These are phyloP conservation scores for Kwoniella botswanensis DNA, from an alignment of 768 basidiomycete species.

Conservation along the genomic window DNA sequence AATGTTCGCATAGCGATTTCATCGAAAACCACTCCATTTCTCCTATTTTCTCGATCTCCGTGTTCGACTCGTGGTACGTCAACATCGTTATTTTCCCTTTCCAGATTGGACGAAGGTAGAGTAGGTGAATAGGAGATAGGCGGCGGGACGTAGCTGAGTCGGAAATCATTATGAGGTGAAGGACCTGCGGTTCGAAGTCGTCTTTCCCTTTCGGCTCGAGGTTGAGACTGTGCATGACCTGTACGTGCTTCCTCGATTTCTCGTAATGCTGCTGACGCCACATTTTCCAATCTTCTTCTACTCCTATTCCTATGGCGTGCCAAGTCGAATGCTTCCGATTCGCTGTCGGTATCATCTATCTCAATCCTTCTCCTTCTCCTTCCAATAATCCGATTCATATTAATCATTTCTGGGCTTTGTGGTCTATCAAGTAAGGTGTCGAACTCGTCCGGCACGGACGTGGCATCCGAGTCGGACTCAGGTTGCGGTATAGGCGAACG, in stretches of 20 bases:
- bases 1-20: not conserved
- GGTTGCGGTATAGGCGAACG: not conserved
- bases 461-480: slow-evolving; percentile 12
- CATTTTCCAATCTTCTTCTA: not conserved
- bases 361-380: slow-evolving; percentile 5
- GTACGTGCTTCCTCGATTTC: no score
- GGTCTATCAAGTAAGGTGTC: slow-evolving; percentile 15
- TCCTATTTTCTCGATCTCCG: slow-evolving; percentile 25
- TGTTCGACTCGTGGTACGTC: not conserved
- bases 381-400: not conserved
- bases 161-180: not conserved
- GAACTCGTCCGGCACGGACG: slow-evolving; percentile 20
- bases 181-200: not conserved
- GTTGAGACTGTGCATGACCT: no score
- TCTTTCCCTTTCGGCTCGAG: no score
- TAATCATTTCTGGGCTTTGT: not conserved
- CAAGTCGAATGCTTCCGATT: not conserved
- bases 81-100: not conserved
- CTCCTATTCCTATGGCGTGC: not conserved
- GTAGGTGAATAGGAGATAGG: not conserved
- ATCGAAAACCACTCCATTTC: slow-evolving; percentile 37
- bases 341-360: not conserved
- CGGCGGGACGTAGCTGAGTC: no score
- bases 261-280: no score
- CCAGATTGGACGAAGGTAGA: not conserved